phyloP scores from a whole-genome alignment of 148 eudicot genomes.

The Rhododendron ferrugineum region DNA sequence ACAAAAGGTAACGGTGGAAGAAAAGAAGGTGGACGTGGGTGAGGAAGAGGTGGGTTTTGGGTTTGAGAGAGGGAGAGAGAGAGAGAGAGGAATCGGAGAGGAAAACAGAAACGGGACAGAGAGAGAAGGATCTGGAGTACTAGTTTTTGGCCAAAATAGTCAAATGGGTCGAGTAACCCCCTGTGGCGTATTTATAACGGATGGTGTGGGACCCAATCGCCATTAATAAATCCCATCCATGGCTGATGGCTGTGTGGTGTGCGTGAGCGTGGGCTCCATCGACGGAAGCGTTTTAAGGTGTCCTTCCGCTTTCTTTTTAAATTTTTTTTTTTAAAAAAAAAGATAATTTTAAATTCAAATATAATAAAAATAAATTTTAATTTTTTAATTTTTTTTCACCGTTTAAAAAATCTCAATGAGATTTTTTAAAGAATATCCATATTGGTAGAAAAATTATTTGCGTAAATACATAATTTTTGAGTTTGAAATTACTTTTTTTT shows the following conservation, averaged over 20 bases:
- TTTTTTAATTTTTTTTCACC: too few species aligned
- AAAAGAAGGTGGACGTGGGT: not conserved
- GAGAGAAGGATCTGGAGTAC: not conserved
- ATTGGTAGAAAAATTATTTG: too few species aligned
- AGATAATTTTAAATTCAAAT: too few species aligned
- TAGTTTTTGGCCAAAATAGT: not conserved
- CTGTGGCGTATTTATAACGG: not conserved
- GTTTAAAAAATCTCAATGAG: too few species aligned
- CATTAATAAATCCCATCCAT: not conserved
- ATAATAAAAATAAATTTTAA: too few species aligned
- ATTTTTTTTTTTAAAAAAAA: too few species aligned
- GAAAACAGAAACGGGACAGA: not conserved
- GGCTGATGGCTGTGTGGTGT: not conserved
- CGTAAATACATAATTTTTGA: too few species aligned
- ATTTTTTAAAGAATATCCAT: too few species aligned
- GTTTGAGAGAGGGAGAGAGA: not conserved
- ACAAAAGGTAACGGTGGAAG: not conserved
- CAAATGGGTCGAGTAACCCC: not conserved
- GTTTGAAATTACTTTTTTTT: too few species aligned
- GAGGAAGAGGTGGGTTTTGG: not conserved
- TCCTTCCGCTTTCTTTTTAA: too few species aligned
- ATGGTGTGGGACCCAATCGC: not conserved
- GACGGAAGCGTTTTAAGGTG: not conserved
- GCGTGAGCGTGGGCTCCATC: not conserved
- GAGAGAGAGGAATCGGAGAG: not conserved